These are phyloP conservation scores for Gilbertella persicaria DNA, from an alignment of 371 early-diverging fungal species.

Conservation along the genomic window DNA sequence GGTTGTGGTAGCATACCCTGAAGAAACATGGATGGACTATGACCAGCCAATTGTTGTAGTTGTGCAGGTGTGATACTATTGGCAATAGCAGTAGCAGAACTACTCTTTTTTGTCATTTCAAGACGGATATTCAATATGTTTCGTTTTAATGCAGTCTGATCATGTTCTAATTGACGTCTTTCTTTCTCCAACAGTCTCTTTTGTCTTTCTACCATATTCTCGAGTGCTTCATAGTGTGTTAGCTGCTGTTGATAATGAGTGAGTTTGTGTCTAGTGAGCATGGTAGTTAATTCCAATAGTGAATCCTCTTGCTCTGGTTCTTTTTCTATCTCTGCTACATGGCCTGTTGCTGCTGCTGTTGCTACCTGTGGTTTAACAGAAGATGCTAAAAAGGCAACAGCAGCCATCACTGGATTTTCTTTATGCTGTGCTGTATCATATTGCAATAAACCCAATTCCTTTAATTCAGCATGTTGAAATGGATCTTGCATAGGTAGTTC, in stretches of 20 bases:
- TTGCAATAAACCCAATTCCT: constrained; percentile 43
- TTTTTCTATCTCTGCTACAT: constrained; percentile 5
- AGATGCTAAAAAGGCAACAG: constrained; percentile 94
- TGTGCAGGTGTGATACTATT: constrained; percentile 47
- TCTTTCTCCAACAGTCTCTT: constrained; percentile 71
- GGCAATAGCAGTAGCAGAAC: constrained; percentile 22
- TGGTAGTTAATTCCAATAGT: constrained; percentile 54
- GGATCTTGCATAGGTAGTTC: constrained; percentile 63
- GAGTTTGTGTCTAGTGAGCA: constrained; percentile 75
- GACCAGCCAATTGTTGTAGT: constrained; percentile 36
- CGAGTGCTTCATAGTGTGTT: constrained; percentile 86
- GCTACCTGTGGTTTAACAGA: constrained; percentile 93
- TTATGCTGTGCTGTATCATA: constrained; percentile 67
- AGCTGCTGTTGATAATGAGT: constrained; percentile 75
- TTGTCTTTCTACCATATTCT: constrained; percentile 55
- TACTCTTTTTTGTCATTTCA: constrained; percentile 38
- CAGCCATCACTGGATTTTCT: constrained; percentile 94
- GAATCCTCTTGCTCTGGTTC: background rate
- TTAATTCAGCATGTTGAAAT: constrained; percentile 52
- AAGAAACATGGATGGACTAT: constrained; percentile 21
- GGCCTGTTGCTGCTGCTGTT: constrained; percentile 73
- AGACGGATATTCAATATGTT: constrained; percentile 48
- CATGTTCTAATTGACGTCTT: constrained; percentile 79
- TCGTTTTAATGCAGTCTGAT: constrained; percentile 64
- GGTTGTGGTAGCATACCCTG: constrained; percentile 7